A percentile compares a stretch with the other conserved stretches of the same genome.
These are phyloP conservation scores for Cercophora newfieldiana DNA, from an alignment of 495 filamentous ascomycete genomes.

Conservation along the genomic window DNA sequence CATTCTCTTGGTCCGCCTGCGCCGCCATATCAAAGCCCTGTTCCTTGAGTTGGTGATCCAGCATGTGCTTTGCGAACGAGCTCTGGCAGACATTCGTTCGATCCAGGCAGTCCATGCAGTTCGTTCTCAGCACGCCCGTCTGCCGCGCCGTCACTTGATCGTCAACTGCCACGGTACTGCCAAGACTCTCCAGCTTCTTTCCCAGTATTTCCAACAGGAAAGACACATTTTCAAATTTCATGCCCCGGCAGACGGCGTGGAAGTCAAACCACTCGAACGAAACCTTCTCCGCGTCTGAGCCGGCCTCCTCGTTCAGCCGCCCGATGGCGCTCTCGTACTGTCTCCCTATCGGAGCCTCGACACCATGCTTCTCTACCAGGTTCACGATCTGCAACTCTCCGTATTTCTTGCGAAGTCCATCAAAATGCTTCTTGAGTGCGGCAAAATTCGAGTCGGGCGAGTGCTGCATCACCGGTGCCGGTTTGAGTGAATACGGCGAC, in stretches of 20 bases:
- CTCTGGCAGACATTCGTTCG: constrained; percentile 92
- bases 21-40: constrained; percentile 70
- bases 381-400: constrained; percentile 77
- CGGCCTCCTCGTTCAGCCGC: constrained; percentile 61
- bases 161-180: constrained; percentile 60
- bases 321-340: constrained; percentile 68
- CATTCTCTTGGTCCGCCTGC: constrained; percentile 67
- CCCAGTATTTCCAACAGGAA: constrained; percentile 70
- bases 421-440: constrained; percentile 80
- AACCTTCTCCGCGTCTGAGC: constrained; percentile 51
- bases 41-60: constrained; percentile 73
- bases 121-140: constrained; percentile 77
- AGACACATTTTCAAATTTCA: constrained; percentile 95
- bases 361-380: constrained; percentile 81
- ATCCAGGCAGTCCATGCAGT: constrained; percentile 98
- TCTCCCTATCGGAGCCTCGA: constrained; percentile 74
- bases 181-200: constrained; percentile 60
- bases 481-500: constrained; percentile 88
- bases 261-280: constrained; percentile 95
- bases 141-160: constrained; percentile 56
- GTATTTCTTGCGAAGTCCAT: constrained; percentile 62
- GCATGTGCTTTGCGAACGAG: constrained; percentile 72
- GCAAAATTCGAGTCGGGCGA: constrained; percentile 70
- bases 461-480: constrained; percentile 76
- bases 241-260: constrained; percentile 83